These are phyloP conservation scores for Hymenotorrendiella dingleyae DNA, from an alignment of 2,329 filamentous ascomycete species.

Conservation along the genomic window DNA sequence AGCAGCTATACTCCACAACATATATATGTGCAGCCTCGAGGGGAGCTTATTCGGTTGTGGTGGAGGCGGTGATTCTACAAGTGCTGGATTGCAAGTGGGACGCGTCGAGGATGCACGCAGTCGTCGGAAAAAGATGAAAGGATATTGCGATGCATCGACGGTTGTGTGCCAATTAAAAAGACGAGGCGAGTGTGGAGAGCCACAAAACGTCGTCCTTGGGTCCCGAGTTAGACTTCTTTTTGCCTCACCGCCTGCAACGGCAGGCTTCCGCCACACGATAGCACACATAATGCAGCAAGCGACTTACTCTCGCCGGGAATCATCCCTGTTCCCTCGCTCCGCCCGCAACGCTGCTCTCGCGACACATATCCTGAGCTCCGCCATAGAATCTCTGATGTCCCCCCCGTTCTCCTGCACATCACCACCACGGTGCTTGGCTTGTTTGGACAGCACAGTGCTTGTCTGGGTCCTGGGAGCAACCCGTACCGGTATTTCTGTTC, in stretches of 20 bases:
- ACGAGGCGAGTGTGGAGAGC: background rate
- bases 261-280: no score
- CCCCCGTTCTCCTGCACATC: no score
- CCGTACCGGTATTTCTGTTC: no score
- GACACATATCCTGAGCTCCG: no score
- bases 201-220: background rate
- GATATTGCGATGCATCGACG: background rate
- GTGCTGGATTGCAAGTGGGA: background rate
- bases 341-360: no score
- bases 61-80: background rate
- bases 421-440: no score
- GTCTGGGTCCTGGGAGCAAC: no score
- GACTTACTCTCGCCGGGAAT: no score
- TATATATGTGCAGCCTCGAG: background rate
- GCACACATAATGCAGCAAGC: no score
- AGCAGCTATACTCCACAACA: background rate
- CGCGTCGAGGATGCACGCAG: background rate
- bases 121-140: background rate
- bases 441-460: no score
- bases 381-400: no score
- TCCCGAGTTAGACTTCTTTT: slow-evolving; percentile 3
- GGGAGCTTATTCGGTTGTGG: background rate
- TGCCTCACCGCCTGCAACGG: slow-evolving; percentile 5
- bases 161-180: slow-evolving; percentile 3
- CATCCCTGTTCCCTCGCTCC: no score